Evolutionary conservation across 208 protist species (phyloP).

Genomic region (Trypanosomatidae sp.): DNA sequence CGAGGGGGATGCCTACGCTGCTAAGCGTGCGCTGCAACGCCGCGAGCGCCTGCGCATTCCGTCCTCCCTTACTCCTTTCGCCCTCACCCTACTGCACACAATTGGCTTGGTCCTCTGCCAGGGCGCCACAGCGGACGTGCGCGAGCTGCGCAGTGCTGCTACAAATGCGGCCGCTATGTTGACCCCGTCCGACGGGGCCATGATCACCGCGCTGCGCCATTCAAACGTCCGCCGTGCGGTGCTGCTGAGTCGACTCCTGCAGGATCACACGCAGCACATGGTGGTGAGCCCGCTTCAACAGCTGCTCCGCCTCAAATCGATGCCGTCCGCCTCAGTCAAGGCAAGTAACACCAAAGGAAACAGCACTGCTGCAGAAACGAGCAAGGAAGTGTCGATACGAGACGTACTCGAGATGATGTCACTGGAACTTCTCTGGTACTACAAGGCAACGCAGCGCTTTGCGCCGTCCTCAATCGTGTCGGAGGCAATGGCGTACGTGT

Average conservation of each 20-base stretch:
- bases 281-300: constrained; percentile 53
- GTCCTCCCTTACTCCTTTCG: constrained; percentile 57
- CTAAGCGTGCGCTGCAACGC: not conserved
- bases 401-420: constrained; percentile 24
- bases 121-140: constrained; percentile 18
- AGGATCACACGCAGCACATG: constrained; percentile 65
- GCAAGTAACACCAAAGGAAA: not conserved
- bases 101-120: constrained; percentile 39
- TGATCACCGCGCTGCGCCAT: constrained; percentile 12
- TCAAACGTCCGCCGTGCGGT: constrained; percentile 40
- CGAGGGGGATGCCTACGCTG: not conserved
- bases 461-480: not conserved
- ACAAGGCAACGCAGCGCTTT: constrained; percentile 7
- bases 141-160: not conserved
- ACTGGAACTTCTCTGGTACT: constrained; percentile 18
- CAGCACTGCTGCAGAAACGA: not conserved
- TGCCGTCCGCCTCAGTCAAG: constrained; percentile 1
- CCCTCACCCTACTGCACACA: constrained; percentile 55
- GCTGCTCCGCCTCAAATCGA: constrained; percentile 43
- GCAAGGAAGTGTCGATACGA: constrained; percentile 5
- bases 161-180: not conserved
- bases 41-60: constrained; percentile 12
- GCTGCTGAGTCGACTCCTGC: constrained; percentile 61
- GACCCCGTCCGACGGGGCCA: not conserved
- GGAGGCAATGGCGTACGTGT: constrained; percentile 24